Evolutionary conservation across 1,139 yeast genomes (phyloP).

Genomic region (Lodderomyces theae): DNA sequence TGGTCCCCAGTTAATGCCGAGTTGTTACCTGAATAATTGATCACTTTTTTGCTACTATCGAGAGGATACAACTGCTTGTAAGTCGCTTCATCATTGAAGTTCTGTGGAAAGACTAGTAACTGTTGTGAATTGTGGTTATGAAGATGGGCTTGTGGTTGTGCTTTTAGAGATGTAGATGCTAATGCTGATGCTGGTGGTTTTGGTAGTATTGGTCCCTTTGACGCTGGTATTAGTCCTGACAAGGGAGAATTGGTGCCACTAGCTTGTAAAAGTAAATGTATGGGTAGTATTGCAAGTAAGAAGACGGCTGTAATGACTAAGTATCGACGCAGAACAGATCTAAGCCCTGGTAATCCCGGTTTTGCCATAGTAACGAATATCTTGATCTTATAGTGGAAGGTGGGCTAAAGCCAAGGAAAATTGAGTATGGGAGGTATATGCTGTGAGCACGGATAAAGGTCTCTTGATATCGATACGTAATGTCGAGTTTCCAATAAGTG

Average conservation of each 20-base stretch:
- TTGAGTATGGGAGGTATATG: no score
- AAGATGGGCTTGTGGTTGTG: not conserved
- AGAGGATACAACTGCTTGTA: not conserved
- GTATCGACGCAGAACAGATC: not conserved
- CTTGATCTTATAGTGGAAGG: no score
- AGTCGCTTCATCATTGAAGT: constrained; percentile 5
- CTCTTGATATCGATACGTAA: no score
- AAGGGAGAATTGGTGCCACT: not conserved
- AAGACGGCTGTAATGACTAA: not conserved
- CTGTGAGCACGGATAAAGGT: no score
- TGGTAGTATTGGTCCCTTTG: not conserved
- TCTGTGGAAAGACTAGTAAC: constrained; percentile 6
- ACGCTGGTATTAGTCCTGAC: not conserved
- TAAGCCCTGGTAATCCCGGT: not conserved
- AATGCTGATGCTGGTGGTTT: not conserved
- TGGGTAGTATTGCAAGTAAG: not conserved
- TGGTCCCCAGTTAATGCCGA: constrained; percentile 6
- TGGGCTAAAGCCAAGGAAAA: no score
- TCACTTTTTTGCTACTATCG: constrained; percentile 3
- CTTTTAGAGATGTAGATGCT: no score
- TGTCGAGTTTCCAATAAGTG: no score
- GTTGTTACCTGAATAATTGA: constrained; percentile 7
- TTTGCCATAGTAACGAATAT: not conserved
- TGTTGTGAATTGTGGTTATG: constrained; percentile 2
- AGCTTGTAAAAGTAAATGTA: not conserved